These are phyloP conservation scores for Paramyrothecium sp. DNA, from an alignment of 2,329 filamentous ascomycete species.

Conservation along the genomic window DNA sequence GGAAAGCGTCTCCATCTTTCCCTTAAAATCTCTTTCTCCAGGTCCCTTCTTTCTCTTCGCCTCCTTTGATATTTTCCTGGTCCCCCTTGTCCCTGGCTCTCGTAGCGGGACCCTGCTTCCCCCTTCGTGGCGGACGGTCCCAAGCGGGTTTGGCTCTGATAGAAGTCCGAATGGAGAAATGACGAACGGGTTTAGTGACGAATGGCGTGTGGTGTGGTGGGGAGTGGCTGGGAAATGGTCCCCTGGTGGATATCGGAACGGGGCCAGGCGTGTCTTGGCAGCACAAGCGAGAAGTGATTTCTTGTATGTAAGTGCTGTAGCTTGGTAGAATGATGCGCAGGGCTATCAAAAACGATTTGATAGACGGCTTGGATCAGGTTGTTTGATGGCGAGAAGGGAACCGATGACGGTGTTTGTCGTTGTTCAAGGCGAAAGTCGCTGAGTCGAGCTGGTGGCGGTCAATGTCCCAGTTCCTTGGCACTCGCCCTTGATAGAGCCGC, in stretches of 20 bases:
- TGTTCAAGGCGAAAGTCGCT: no score
- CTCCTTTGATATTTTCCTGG: neutral
- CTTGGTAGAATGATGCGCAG: no score
- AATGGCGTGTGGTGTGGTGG: neutral
- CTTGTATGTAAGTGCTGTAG: no score
- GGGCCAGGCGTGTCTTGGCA: neutral
- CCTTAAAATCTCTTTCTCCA: no score
- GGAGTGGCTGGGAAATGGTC: neutral
- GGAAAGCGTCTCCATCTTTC: slow-evolving; percentile 22
- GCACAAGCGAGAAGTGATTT: no score
- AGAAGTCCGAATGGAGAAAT: neutral
- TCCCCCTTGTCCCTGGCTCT: neutral
- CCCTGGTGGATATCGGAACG: neutral
- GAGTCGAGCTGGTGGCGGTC: neutral
- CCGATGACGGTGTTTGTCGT: no score
- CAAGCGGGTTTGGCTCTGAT: slow-evolving; percentile 1
- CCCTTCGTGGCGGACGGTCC: no score
- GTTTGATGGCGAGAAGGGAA: no score
- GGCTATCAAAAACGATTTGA: no score
- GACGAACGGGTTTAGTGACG: neutral
- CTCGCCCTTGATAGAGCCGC: neutral
- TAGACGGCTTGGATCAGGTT: no score
- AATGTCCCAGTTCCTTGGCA: no score
- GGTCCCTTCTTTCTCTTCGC: neutral
- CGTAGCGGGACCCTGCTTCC: neutral